These are phyloP conservation scores for Dysphania ambrosioides DNA, from an alignment of 148 eudicot genomes.

Conservation along the genomic window DNA sequence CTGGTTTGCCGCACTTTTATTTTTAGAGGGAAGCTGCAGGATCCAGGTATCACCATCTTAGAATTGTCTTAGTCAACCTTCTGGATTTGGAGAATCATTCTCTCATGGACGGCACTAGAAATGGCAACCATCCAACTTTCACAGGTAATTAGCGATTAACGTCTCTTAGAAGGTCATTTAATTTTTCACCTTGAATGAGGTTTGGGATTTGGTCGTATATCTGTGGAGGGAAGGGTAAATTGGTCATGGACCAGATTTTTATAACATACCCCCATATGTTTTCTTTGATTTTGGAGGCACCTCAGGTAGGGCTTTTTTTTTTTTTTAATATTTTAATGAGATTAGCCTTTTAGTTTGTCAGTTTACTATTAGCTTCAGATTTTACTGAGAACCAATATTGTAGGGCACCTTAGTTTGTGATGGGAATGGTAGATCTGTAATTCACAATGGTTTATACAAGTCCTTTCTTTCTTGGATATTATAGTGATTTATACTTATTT, in stretches of 20 bases:
- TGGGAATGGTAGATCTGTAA: too few relatives aligned
- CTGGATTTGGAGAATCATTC: constrained; percentile 16
- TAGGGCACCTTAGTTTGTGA: too few relatives aligned
- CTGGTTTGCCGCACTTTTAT: constrained; percentile 29
- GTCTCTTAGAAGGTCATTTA: background rate
- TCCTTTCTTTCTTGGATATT: too few relatives aligned
- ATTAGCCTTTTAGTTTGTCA: too few relatives aligned
- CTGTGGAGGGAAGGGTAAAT: constrained; percentile 12
- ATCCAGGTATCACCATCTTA: constrained; percentile 20
- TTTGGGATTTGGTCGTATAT: constrained; percentile 9
- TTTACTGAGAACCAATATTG: too few relatives aligned
- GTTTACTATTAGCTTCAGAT: too few relatives aligned
- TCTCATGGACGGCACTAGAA: constrained; percentile 14
- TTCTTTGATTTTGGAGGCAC: constrained; percentile 5
- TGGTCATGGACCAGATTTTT: background rate
- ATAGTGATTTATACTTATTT: too few relatives aligned
- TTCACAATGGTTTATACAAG: too few relatives aligned
- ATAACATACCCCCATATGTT: constrained; percentile 23
- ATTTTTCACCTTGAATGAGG: constrained; percentile 10
- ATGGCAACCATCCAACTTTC: constrained; percentile 11
- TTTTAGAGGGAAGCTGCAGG: constrained; percentile 38
- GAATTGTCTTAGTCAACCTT: constrained; percentile 21
- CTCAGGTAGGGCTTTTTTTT: constrained; percentile 1
- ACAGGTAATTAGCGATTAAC: constrained; percentile 7
- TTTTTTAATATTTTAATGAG: background rate